Percentiles rank a stretch among this genome's conserved stretches.
Evolutionary conservation across 2,329 filamentous ascomycete genomes (phyloP).

Genomic region (Botrytis tulipae): DNA sequence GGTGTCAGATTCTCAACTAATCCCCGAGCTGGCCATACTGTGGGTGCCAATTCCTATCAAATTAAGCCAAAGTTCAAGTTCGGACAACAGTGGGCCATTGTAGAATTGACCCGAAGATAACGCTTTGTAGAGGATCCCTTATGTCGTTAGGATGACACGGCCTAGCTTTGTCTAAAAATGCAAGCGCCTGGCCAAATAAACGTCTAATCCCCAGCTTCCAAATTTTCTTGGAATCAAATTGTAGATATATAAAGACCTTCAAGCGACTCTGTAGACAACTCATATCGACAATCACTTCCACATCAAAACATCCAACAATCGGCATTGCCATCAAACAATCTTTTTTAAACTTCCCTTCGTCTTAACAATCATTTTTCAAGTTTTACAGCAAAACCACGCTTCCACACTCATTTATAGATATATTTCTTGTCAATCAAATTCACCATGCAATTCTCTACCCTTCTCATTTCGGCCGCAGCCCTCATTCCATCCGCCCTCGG

Average conservation of each 20-base stretch:
- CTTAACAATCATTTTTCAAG: neutral
- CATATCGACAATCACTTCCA: neutral
- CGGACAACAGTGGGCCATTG: neutral
- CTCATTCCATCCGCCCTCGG: neutral
- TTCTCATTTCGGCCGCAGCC: neutral
- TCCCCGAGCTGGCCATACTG: neutral
- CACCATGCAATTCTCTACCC: slow-evolving; percentile 1
- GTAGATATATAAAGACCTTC: neutral
- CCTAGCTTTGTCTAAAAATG: neutral
- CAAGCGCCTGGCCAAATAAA: neutral
- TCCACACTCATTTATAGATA: neutral
- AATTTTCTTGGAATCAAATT: neutral
- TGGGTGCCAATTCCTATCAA: neutral
- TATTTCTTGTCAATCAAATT: neutral
- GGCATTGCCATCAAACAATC: neutral
- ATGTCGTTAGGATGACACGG: neutral
- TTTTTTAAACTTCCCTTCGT: neutral
- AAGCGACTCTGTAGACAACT: neutral
- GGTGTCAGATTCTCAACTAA: neutral
- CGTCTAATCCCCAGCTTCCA: neutral
- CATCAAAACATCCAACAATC: slow-evolving; percentile 2
- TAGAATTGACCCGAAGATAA: neutral
- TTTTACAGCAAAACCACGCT: neutral
- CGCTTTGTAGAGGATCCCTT: no score
- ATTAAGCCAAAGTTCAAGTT: neutral